phyloP scores from a whole-genome alignment of 169 alveolate species.

The Theileria annulata region DNA sequence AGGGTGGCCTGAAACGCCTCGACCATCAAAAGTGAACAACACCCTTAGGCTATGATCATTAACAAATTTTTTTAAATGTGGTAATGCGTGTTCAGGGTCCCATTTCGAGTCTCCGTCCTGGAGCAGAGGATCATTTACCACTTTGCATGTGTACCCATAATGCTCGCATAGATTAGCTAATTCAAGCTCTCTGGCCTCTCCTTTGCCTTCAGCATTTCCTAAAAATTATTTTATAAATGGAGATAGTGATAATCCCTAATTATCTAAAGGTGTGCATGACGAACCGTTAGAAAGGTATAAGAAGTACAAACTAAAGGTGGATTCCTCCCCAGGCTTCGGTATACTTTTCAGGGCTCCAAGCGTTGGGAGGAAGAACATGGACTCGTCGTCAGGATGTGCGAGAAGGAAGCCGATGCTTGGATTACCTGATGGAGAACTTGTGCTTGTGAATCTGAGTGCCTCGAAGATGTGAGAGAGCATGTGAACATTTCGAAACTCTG shows the following conservation, averaged over 20 bases:
- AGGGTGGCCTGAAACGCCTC: conserved; percentile 77
- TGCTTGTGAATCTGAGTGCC: background rate
- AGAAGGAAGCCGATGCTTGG: conserved; percentile 68
- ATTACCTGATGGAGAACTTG: background rate
- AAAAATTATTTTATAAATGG: background rate
- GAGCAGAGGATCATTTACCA: conserved; percentile 32
- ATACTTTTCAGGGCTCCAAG: conserved; percentile 57
- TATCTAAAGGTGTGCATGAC: conserved; percentile 37
- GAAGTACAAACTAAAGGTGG: conserved; percentile 2
- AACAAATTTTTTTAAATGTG: conserved; percentile 22
- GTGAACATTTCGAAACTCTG: background rate
- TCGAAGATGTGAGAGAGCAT: conserved; percentile 5
- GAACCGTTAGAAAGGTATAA: conserved; percentile 62
- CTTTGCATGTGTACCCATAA: conserved; percentile 25
- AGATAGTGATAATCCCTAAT: background rate
- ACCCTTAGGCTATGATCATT: background rate
- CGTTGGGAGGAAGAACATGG: conserved; percentile 90
- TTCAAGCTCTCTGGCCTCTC: conserved; percentile 61
- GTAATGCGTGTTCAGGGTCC: conserved; percentile 23
- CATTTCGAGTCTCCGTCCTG: conserved; percentile 46
- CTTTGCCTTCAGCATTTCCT: conserved; percentile 68
- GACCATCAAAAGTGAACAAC: conserved; percentile 71
- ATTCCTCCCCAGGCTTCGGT: background rate
- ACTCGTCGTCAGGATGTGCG: conserved; percentile 94
- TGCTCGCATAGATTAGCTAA: conserved; percentile 48